A percentile compares a stretch with the other conserved stretches of the same genome.
Evolutionary conservation across 345 rosid genomes (phyloP).

Genomic region (Bretschneidera sinensis): DNA sequence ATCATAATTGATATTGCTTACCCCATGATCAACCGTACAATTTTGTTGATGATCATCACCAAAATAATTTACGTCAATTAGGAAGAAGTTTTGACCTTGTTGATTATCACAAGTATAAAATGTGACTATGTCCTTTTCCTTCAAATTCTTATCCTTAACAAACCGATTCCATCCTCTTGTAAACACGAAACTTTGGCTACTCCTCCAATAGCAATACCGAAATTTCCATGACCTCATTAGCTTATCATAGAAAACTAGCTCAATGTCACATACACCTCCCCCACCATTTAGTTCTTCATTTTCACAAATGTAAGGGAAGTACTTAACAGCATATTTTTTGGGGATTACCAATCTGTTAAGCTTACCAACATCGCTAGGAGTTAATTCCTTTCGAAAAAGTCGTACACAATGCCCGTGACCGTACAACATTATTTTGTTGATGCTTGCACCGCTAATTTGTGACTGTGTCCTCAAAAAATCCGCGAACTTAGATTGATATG

Average conservation of each 20-base stretch:
- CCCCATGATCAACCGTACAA: neutral
- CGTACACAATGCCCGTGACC: conserved; percentile 23
- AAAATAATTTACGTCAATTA: conserved; percentile 38
- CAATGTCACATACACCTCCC: conserved; percentile 24
- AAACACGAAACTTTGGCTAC: conserved; percentile 88
- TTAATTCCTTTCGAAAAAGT: conserved; percentile 68
- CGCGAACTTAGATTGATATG: conserved; percentile 49
- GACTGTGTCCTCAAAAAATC: conserved; percentile 28
- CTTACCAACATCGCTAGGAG: conserved; percentile 87
- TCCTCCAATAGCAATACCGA: conserved; percentile 82
- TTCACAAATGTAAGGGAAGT: conserved; percentile 38
- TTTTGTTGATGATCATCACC: neutral
- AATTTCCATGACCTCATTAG: conserved; percentile 71
- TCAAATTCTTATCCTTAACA: conserved; percentile 58
- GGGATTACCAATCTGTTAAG: conserved; percentile 88
- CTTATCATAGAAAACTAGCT: conserved; percentile 55
- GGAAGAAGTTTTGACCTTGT: conserved; percentile 26
- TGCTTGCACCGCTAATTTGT: conserved; percentile 6
- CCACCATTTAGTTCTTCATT: conserved; percentile 10
- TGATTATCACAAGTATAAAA: conserved; percentile 43
- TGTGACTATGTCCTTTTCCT: conserved; percentile 44
- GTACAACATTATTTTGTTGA: conserved; percentile 13
- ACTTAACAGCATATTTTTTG: conserved; percentile 56
- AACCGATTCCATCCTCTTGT: conserved; percentile 83
- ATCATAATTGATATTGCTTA: neutral